Percentiles rank a stretch among this genome's conserved stretches.
phyloP scores from a whole-genome alignment of 225 moss, liverwort and hornwort genomes.

The Anthoceros angustus region DNA sequence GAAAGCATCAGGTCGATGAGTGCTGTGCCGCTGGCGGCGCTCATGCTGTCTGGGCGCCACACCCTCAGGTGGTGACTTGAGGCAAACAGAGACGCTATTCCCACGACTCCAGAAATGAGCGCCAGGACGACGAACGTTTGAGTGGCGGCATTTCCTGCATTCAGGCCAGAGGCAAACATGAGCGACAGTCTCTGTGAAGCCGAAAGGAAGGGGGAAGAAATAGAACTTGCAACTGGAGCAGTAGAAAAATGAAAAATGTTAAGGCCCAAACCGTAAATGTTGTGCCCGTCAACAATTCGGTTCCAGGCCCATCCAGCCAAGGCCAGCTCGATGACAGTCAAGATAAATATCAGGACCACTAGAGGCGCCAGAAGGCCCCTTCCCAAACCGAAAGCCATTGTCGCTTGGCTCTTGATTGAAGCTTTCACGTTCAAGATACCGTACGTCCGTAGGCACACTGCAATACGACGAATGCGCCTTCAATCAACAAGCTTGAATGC shows the following conservation, averaged over 20 bases:
- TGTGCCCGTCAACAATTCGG: conserved; percentile 11
- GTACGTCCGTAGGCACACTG: neutral
- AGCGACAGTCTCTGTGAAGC: neutral
- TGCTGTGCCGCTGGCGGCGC: neutral
- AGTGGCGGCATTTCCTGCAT: conserved; percentile 7
- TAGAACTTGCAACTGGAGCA: too few species aligned
- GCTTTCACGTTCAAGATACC: neutral
- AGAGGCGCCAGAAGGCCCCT: conserved; percentile 23
- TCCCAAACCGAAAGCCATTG: conserved; percentile 27
- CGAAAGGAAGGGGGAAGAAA: neutral
- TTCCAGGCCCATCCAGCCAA: conserved; percentile 23
- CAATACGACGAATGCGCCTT: neutral
- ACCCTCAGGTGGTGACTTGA: conserved; percentile 5
- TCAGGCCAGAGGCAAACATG: neutral
- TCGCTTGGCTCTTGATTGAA: neutral
- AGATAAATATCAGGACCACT: conserved; percentile 23
- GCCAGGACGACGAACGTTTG: neutral
- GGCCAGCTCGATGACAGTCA: conserved; percentile 22
- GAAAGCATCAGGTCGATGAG: conserved; percentile 5
- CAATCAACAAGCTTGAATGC: too few species aligned
- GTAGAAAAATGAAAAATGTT: too few species aligned
- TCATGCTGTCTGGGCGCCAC: conserved; percentile 7
- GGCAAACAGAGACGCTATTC: conserved; percentile 6
- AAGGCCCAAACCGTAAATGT: neutral
- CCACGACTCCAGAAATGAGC: conserved; percentile 7